These are phyloP conservation scores for Gynandropsis gynandra DNA, from an alignment of 345 rosid species.

Conservation along the genomic window DNA sequence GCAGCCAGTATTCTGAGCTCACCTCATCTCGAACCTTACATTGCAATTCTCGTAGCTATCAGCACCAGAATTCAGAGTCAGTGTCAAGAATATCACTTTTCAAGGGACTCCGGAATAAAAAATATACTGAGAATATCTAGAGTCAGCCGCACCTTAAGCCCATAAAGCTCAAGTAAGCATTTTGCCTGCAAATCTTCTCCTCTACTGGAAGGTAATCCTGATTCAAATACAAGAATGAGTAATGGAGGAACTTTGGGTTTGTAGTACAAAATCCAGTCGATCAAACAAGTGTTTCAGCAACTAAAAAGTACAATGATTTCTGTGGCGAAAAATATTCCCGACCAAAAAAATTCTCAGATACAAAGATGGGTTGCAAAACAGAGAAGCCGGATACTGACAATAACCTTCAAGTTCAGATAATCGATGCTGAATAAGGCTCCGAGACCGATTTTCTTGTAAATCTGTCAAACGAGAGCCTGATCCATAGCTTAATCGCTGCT, in stretches of 20 bases:
- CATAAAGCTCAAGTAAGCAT: constrained; percentile 89
- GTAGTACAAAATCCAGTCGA: too few relatives aligned
- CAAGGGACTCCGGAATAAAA: constrained; percentile 6
- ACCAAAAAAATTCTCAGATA: constrained; percentile 6
- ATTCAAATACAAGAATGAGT: constrained; percentile 25
- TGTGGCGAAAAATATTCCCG: neutral
- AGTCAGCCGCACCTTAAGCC: constrained; percentile 58
- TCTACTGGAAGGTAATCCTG: constrained; percentile 85
- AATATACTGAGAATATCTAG: too few relatives aligned
- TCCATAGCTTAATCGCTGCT: constrained; percentile 46
- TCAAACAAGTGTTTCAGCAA: too few relatives aligned
- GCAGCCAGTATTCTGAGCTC: constrained; percentile 89
- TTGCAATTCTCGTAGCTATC: constrained; percentile 81
- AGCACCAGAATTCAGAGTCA: constrained; percentile 18
- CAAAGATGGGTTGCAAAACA: neutral
- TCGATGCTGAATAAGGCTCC: constrained; percentile 59
- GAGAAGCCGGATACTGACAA: neutral
- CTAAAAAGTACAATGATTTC: too few relatives aligned
- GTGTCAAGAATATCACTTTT: constrained; percentile 8
- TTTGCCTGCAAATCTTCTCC: constrained; percentile 90
- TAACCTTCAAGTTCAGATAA: constrained; percentile 83
- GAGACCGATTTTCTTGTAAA: constrained; percentile 44
- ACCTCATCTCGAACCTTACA: constrained; percentile 65
- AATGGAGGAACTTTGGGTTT: neutral
- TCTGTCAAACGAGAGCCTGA: constrained; percentile 50